These are phyloP conservation scores for Apostasia shenzhenica DNA, from an alignment of 106 monocot species.

Conservation along the genomic window DNA sequence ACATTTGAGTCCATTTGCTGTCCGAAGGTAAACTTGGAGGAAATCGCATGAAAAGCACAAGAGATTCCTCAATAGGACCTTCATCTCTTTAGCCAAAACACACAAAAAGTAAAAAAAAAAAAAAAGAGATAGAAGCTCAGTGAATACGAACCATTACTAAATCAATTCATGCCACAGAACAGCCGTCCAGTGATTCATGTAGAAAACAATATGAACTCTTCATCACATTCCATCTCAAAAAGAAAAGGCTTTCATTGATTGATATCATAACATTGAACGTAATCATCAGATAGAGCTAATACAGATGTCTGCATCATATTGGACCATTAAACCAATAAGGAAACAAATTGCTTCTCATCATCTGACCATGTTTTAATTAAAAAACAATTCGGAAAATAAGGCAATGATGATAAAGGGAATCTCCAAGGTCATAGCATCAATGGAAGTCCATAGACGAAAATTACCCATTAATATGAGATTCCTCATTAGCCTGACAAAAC, in stretches of 20 bases:
- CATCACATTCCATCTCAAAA: too few relatives aligned
- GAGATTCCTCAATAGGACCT: too few relatives aligned
- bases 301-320: neutral
- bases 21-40: neutral
- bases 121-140: too few relatives aligned
- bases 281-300: constrained; percentile 1
- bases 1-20: neutral
- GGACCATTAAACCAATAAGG: neutral
- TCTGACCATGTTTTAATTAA: neutral
- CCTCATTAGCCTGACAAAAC: neutral
- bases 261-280: neutral
- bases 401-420: neutral
- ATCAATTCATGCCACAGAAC: too few relatives aligned
- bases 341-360: neutral
- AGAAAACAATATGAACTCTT: neutral
- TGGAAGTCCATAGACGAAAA: neutral
- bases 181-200: neutral
- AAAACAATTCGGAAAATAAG: neutral
- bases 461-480: neutral
- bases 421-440: neutral
- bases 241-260: neutral
- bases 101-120: too few relatives aligned
- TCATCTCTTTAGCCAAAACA: too few relatives aligned
- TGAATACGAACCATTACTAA: too few relatives aligned
- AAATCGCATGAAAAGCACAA: neutral